phyloP scores from a whole-genome alignment of 768 basidiomycete species.

The Paxillus ammoniavirescens region DNA sequence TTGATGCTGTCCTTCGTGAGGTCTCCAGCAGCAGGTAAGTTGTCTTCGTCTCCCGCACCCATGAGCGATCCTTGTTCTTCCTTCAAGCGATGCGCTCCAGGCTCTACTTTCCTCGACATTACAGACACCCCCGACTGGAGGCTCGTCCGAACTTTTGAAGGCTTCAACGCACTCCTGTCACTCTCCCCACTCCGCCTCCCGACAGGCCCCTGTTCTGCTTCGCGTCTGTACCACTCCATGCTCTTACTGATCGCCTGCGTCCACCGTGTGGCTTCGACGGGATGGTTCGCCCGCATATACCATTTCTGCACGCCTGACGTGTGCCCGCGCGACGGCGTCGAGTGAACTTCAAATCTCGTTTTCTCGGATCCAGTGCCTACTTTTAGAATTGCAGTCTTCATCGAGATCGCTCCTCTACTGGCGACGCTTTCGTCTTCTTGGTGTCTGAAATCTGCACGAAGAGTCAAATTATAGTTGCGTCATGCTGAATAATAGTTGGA shows the following conservation, averaged over 20 bases:
- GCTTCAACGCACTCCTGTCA: conserved; percentile 39
- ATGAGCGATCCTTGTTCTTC: conserved; percentile 24
- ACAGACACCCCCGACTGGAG: conserved; percentile 29
- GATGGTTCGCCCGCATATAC: conserved; percentile 84
- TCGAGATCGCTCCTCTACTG: conserved; percentile 83
- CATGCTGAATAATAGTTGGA: not conserved
- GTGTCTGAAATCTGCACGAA: conserved; percentile 64
- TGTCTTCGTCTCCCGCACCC: conserved; percentile 20
- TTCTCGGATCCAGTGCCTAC: conserved; percentile 50
- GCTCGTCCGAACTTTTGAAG: conserved; percentile 28
- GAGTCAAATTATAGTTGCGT: conserved; percentile 2
- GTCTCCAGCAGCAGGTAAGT: conserved; percentile 2
- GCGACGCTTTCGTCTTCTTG: conserved; percentile 89
- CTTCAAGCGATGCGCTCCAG: conserved; percentile 22
- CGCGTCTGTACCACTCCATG: conserved; percentile 67
- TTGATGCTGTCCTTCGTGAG: conserved; percentile 21
- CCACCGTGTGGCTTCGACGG: conserved; percentile 89
- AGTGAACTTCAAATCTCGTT: conserved; percentile 81
- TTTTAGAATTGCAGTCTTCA: conserved; percentile 74
- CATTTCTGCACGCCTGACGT: conserved; percentile 59
- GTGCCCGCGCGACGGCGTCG: conserved; percentile 49
- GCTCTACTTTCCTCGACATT: conserved; percentile 19
- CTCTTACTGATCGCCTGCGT: conserved; percentile 69
- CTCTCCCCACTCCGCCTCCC: conserved; percentile 47
- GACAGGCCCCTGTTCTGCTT: conserved; percentile 27